Base-by-base conservation (phyloP, 1,284 basidiomycete genomes). In the Moniliella sp. region DNA sequence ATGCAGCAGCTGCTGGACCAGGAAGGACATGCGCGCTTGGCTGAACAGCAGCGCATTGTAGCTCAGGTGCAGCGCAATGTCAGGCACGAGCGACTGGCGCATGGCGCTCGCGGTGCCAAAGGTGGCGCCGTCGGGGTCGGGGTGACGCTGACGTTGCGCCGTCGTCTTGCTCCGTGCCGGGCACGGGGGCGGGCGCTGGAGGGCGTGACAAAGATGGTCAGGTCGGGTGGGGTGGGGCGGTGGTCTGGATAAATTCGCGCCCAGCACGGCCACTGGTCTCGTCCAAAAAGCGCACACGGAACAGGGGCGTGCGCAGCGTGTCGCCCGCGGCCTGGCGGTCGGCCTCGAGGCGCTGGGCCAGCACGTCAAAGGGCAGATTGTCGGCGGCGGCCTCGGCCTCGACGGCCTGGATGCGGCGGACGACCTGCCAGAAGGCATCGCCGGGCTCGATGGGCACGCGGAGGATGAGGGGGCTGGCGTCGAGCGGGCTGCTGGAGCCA, bases 21-120 rank as follows among this genome's bases (percentile, higher is more conserved):
- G 74, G 45, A 67, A 71, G 4, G 71, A 64, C 28, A 93, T 80
- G 12, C 91, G 71, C 2, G 69, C 61, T 10, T 75, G 69, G 1
- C 79, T 79, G 64, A 97, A 97, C 18, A 97, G 68, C 14, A 97
- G 69, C 16, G 88, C 86, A 66, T 97, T 94, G 70, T 93, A 94
- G 18, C 83, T 67, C 34, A 94, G 40, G 25, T 79, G 73, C 25
- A 97, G 70, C 8, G 78, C 74, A 32, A 93, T 72, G n/a, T 46
- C 42, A 15, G 55, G 50, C 5, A 46, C 7, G 74, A 75, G 34
- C 81, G 46, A 41, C 23, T 37, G 34, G 11, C 42, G 39, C 31
- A 46, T 42, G 1, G 32, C 9, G 4, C 23, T 25, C 23, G 17
- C 16, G 2, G 19, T 15, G 21, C 13, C 23, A 3, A 16, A 16